Percentiles rank a stretch among this genome's conserved stretches.
phyloP scores from a whole-genome alignment of 2,329 filamentous ascomycete genomes.

The Diaporthe nobilis region DNA sequence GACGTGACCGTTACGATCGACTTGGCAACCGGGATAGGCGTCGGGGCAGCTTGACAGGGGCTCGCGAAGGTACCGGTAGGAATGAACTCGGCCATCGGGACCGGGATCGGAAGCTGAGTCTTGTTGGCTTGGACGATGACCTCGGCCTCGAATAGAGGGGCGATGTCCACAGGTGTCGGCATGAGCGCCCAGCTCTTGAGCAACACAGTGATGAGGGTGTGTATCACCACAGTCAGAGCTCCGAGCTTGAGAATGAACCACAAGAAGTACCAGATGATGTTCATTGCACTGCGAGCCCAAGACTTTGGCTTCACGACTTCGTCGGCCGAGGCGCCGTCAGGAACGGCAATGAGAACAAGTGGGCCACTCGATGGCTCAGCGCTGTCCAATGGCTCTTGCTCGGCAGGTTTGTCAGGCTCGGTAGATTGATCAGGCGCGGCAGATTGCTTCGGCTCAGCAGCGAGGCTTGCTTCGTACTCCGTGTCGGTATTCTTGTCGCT shows the following conservation, averaged over 20 bases:
- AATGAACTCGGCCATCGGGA: background rate
- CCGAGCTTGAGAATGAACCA: background rate
- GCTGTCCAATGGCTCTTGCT: background rate
- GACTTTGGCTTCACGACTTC: background rate
- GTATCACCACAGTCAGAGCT: background rate
- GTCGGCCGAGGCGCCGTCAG: background rate
- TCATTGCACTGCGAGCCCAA: background rate
- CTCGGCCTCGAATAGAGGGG: background rate
- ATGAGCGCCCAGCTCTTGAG: background rate
- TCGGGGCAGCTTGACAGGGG: background rate
- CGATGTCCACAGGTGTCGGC: background rate
- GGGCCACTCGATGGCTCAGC: background rate
- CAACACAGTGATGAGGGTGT: background rate
- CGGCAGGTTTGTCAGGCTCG: background rate
- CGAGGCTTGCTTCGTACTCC: background rate
- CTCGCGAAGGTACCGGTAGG: background rate
- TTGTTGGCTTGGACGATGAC: background rate
- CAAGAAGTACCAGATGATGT: background rate
- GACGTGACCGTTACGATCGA: background rate
- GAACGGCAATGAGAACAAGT: background rate
- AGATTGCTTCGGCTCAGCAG: too few species aligned
- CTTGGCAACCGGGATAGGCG: background rate
- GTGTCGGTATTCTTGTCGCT: background rate
- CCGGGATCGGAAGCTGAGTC: background rate
- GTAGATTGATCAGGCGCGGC: too few species aligned